Base-by-base conservation (phyloP, 257 asterid species). In the Lycium barbarum region DNA sequence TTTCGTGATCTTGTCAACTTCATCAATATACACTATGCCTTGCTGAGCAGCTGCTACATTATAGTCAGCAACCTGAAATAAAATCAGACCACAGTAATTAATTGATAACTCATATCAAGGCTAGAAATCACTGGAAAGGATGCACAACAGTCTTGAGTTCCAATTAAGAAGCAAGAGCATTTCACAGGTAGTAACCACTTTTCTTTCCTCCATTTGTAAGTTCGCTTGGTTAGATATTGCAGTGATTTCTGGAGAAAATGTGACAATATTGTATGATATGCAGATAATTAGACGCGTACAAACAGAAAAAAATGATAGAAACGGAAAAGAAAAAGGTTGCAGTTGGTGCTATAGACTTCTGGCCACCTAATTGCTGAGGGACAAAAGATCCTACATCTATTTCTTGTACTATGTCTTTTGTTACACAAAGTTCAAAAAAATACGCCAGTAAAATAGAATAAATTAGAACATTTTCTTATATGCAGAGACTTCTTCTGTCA, bases 21-120 rank as follows among this genome's bases (percentile, higher is more conserved):
- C 99, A 78, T 97, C 99, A 82, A 97, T 95, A 86, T 97, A 97
- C 83, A 97, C 91, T 87, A 97, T 97, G 86, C 99, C 99, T 90
- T 97, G 99, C 91, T 97, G 99, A 62, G 98, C 99, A 82, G 98
- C 99, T 63, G 91, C 86, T 67, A 97, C 99, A 90, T 97, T 95
- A 88, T 92, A 97, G 87, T 97, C 99, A 33, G 99, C 98, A 82
- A 92, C 96, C 99, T 97, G 91, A 84, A 88, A 86, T 43, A 59
- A 71, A 81, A 82, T 57, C 20, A 85, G 22, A 45, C n/a, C 67
- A 79, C 12, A 36, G 49, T 26, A 59, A 17, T 57, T 22, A 55
- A 76, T 38, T 6, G 55, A 36, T 33, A 36, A 84, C 43, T 54
- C 74, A 84, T 76, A 43, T 22, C 61, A 35, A 53, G 7, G n/a